phyloP scores from a whole-genome alignment of 2,329 filamentous ascomycete species.

The Endoconidiophora laricicola region DNA sequence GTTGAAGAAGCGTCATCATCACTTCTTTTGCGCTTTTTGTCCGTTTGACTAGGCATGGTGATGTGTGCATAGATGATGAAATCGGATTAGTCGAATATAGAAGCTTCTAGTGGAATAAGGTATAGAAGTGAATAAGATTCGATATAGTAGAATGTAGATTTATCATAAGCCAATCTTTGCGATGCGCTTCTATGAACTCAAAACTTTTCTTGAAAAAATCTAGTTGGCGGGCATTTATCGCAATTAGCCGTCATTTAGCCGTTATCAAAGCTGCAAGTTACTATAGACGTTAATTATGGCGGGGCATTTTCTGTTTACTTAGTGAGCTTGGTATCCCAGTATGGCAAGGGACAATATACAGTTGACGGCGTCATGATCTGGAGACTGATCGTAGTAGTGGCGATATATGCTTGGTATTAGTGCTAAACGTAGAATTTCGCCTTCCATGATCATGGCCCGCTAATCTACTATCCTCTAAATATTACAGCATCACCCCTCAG shows the following conservation, averaged over 20 bases:
- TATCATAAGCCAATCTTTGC: background rate
- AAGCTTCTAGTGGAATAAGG: too few species aligned
- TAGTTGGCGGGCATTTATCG: conserved; percentile 10
- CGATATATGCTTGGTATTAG: too few species aligned
- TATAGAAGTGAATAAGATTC: background rate
- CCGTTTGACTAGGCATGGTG: conserved; percentile 21
- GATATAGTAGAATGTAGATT: too few species aligned
- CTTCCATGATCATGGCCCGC: too few species aligned
- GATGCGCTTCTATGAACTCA: conserved; percentile 12
- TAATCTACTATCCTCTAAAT: too few species aligned
- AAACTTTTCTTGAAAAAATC: conserved; percentile 15
- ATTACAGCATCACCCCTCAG: too few species aligned
- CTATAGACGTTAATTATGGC: background rate
- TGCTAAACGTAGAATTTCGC: too few species aligned
- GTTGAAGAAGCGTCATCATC: conserved; percentile 6
- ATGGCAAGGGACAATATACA: background rate
- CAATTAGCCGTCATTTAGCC: conserved; percentile 6
- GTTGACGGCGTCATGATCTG: too few species aligned
- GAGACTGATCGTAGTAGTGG: too few species aligned
- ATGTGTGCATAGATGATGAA: conserved; percentile 17
- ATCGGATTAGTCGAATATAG: too few species aligned
- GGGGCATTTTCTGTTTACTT: background rate
- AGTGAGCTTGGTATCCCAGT: background rate
- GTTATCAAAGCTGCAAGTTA: conserved; percentile 1
- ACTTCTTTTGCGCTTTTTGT: conserved; percentile 37